Percentiles rank a stretch among this genome's conserved stretches.
Evolutionary conservation across 192 early-diverging fungal species (phyloP).

Genomic region (Coemansia sp.): DNA sequence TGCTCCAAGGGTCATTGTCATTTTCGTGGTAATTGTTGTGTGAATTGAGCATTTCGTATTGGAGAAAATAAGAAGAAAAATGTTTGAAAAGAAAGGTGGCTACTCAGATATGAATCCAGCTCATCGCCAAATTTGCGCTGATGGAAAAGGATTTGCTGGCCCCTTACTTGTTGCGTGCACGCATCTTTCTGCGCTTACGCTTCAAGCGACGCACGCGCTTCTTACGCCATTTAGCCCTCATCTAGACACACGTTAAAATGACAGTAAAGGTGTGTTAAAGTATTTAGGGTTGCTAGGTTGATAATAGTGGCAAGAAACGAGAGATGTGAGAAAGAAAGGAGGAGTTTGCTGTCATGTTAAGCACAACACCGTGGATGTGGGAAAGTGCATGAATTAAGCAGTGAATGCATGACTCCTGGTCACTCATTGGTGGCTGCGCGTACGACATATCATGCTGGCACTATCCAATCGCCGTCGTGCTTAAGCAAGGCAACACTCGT

Average conservation of each 20-base stretch:
- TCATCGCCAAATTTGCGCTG: background rate
- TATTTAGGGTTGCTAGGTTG: background rate
- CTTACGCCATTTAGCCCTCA: conserved; percentile 78
- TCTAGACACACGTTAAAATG: conserved; percentile 17
- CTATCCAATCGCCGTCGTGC: too few relatives aligned
- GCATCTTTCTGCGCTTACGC: conserved; percentile 78
- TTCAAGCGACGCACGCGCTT: conserved; percentile 70
- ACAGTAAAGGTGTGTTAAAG: background rate
- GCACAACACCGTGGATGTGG: background rate
- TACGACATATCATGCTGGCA: background rate
- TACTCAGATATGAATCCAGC: too few relatives aligned
- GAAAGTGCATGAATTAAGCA: background rate
- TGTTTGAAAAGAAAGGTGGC: background rate
- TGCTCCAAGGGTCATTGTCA: conserved; percentile 12
- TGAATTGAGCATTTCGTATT: background rate
- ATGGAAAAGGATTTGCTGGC: background rate
- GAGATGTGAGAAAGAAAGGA: background rate
- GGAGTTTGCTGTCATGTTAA: background rate
- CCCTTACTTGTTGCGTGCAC: conserved; percentile 61
- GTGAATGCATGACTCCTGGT: background rate
- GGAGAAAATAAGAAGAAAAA: background rate
- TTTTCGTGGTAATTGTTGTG: background rate
- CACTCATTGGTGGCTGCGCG: background rate
- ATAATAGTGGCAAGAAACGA: background rate
- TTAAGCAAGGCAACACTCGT: background rate